Evolutionary conservation across 805 yeast species (phyloP), one percentile per base, ranked within the genome.

Genomic region (Priceomyces castillae): DNA sequence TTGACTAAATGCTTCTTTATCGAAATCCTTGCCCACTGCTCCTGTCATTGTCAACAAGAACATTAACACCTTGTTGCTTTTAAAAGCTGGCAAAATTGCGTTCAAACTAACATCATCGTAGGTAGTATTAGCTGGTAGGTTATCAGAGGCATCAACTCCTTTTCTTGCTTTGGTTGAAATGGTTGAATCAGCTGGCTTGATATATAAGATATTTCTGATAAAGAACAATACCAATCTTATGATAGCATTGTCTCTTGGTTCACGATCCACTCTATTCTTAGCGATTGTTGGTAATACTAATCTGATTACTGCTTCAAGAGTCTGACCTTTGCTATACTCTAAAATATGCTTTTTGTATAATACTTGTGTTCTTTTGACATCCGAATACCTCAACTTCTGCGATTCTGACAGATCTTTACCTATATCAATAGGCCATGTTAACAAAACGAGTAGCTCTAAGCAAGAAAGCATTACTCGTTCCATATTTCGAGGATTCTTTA

Each of bases 361-460:
- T 22, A 83, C 54, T 49, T 90, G 97, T 20, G 82, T 77, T 46
- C 77, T 80, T 49, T 80, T 80, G 39, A 90, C 67, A 41, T 78
- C 78, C 7, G 82, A 70, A 56, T 77, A 84, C 31, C 78, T 70
- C 16, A 71, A 65, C 34, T 79, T 69, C 52, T 86, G 88, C 42
- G 78, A 78, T 16, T 69, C 69, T 0, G 83, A 69, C 2, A 83
- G 74, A n/a, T 78, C 78, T 7, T 75, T 64, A 40, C 70, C 76
- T n/a, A 88, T 59, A 26, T 80, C 81, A 4, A 86, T 59, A 0
- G 98, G 98, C 87, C 95, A 86, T 0, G 97, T 86, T 56, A 94
- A 70, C 2, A 87, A 79, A 1, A 88, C 96, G 45, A 94, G 64
- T 5, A 94, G 61, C 61, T 94, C 97, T 43, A 94, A 64, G 46